Base-by-base conservation (phyloP, 1,284 basidiomycete genomes). In the Earliella scabrosa region DNA sequence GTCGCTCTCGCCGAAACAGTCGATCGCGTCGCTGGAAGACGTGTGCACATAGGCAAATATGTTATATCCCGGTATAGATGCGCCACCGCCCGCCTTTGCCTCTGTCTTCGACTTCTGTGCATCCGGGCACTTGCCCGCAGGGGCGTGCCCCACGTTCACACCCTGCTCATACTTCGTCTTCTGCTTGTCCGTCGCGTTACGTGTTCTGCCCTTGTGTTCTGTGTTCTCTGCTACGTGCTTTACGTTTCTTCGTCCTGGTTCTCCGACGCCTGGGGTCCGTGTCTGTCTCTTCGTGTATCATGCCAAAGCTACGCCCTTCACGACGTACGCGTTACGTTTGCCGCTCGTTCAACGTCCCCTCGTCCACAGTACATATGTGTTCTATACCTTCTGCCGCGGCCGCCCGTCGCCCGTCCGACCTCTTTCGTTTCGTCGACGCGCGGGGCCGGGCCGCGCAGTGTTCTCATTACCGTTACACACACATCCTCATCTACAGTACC, bases 11-110 rank as follows among this genome's bases (percentile, higher is more conserved):
- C 61, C 58, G 29, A 52, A 45, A 26, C 52, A 54, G 45, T 52
- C 55, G 35, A 45, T 52, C 27, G 41, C 52, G 57, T 59, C 58
- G 55, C 61, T 63, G 50, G 61, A 56, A 58, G 61, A 63, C 55
- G 60, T 52, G 52, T 55, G 56, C 50, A 57, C 46, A 56, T 62
- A 61, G 53, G 51, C 45, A 31, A 34, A 46, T 20, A 38, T 21
- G 6, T 7, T 47, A 47, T 23, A 46, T 26, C 29, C 31, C 35
- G 23, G n/a, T 47, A 32, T 47, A 47, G 45, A 47, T 41, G 35
- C 45, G 43, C 45, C 16, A n/a, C 34, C 46, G 29, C 23, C 26
- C 38, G 29, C 27, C 29, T 50, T 43, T 18, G 5, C 36, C 11
- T 27, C 47, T 43, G 38, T 50, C 20, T 40, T 5, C 27, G n/a